Evolutionary conservation across 2,329 filamentous ascomycete species (phyloP), one percentile per base, ranked within the genome.

Genomic region (Cladosporium sp.): DNA sequence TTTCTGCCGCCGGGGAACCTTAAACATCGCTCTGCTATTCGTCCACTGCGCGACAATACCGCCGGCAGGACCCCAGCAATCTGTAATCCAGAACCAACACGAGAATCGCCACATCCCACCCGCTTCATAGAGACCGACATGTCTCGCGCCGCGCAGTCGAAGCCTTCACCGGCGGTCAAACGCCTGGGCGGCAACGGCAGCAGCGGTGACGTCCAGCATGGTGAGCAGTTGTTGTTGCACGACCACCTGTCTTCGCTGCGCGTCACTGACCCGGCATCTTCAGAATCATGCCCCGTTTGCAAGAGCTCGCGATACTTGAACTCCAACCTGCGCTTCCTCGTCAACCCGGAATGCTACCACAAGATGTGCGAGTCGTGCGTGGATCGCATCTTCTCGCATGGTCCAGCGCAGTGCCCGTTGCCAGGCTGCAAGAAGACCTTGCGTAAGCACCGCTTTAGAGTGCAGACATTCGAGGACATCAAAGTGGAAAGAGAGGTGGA

Each of bases 261-360:
- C 32, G 50, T 60, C 45, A 22, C 43, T 46, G 43, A 46, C 43
- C 19, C 32, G 15, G 36, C 36, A 16, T 27, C 32, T n/a, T 27
- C 57, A 74, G 90, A 96, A 71, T 86, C 91, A 65, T 98, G 93
- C 73, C 93, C 92, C 51, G 88, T 97, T 59, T 98, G 93, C 85
- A 96, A 96, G 73, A 94, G 90, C 53, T 88, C 88, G 53, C 88
- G 90, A 57, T 97, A 97, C 75, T 85, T 97, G 63, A 96, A 96
- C 75, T 84, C 84, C 54, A 85, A 90, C 72, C 91, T 98, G 80
- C 80, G 85, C 57, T 97, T 98, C 72, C 86, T 93, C 60, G 91
- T 98, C 74, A 96, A 97, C 69, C 89, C 92, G 7, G 90, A 95
- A 76, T 98, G 93, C 79, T 98, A 98, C 76, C 93, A 98, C 77